These are phyloP conservation scores for Paulownia fortunei DNA, from an alignment of 257 asterid genomes.

Conservation along the genomic window DNA sequence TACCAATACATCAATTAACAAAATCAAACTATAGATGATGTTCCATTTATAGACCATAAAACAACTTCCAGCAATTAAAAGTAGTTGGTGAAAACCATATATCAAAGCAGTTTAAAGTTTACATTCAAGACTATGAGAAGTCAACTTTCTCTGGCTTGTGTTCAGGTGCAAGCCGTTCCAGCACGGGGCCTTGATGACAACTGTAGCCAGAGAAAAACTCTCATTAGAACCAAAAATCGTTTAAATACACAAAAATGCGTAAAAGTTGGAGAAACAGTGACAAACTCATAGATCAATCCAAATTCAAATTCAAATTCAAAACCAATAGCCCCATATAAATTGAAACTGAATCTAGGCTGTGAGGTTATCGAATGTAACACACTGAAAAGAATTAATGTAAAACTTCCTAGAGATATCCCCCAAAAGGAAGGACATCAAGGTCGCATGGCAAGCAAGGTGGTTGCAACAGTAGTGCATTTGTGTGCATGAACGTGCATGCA, in stretches of 20 bases:
- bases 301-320: not conserved
- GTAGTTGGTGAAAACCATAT: no score
- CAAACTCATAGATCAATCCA: not conserved
- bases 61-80: no score
- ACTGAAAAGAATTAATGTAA: no score
- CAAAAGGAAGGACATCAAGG: not conserved
- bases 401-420: no score
- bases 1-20: no score
- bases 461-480: not conserved
- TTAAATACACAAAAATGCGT: not conserved
- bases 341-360: no score
- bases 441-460: not conserved
- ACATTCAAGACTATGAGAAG: not conserved
- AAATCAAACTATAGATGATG: no score
- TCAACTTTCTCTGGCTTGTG: not conserved
- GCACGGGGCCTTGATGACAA: constrained; percentile 36
- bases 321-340: not conserved
- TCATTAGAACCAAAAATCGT: not conserved
- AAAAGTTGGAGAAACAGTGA: not conserved
- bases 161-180: constrained; percentile 31
- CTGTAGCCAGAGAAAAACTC: constrained; percentile 35
- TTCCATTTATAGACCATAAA: no score
- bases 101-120: no score
- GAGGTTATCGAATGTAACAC: no score
- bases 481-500: no score